Conservation (phyloP, 176 grass and related monocot genomes). For the Raddia distichophylla region DNA sequence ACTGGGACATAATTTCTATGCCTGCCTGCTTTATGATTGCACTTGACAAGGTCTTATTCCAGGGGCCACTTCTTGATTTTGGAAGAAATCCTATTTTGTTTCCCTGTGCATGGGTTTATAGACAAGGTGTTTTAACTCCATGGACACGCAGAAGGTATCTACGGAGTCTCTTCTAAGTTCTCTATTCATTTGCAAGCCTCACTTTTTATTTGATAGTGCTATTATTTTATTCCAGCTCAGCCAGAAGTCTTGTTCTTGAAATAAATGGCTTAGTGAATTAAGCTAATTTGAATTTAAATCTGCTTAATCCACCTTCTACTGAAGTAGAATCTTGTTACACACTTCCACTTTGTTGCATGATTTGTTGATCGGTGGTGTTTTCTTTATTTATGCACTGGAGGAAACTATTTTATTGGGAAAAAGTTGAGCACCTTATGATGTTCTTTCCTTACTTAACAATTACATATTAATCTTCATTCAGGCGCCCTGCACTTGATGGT, state of each 20-base stretch:
- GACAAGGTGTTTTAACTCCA: constrained; percentile 92
- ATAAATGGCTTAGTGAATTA: constrained; percentile 10
- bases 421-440: constrained; percentile 16
- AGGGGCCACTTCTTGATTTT: constrained; percentile 96
- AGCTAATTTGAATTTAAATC: constrained; percentile 31
- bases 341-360: constrained; percentile 5
- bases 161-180: background rate
- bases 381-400: background rate
- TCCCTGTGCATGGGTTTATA: constrained; percentile 95
- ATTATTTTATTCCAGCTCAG: constrained; percentile 17
- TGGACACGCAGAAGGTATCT: constrained; percentile 79
- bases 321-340: constrained; percentile 17
- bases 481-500: constrained; percentile 92
- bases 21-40: constrained; percentile 14
- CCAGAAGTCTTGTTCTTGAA: constrained; percentile 22
- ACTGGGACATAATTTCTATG: constrained; percentile 29
- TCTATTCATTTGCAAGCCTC: background rate
- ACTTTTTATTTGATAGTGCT: constrained; percentile 4
- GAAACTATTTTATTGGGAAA: constrained; percentile 16
- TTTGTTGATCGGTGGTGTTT: constrained; percentile 27
- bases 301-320: constrained; percentile 19
- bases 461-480: constrained; percentile 40
- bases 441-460: constrained; percentile 25
- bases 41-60: constrained; percentile 45
- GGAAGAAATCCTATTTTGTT: constrained; percentile 98